Evolutionary conservation across 768 basidiomycete genomes (phyloP), one percentile per base, ranked within the genome.

Genomic region (Agaricus blazei): DNA sequence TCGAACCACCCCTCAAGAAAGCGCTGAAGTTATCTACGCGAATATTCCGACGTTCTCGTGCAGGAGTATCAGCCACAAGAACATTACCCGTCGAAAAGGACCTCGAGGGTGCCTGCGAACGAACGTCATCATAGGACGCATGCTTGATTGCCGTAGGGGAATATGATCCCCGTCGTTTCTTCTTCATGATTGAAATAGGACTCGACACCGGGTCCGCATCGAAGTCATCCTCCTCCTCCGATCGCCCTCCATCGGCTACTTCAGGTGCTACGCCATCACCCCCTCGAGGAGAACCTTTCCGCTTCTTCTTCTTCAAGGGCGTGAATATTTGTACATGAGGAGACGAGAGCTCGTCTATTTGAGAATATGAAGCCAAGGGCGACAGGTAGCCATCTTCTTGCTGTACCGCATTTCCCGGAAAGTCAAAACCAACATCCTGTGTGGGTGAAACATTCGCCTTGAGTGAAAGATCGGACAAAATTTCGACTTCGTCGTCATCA

Each of bases 381-480:
- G 90, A 90, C 51, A 88, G 75, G 68, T 92, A 93, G 14, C 90
- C 90, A 58, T 88, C 88, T 64, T 92, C 90, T 69, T 90, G 90
- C 63, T 76, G 74, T 14, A 89, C 81, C 9, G 61, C 63, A 50
- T 81, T 75, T 45, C 75, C 58, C 29, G 74, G 69, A 7, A 72
- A 70, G 56, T 80, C 71, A n/a, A 61, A 38, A 57, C 76, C 70
- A 23, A 75, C 68, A 54, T 76, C 75, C 28, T 50, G 48, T 24
- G 54, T 56, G 19, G 54, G 71, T 6, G 68, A 71, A 15, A 55
- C 56, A 59, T 68, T 63, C 31, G 61, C 49, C 46, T 63, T 66
- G 23, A 59, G 59, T 23, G 62, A 65, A 53, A 57, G 57, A 0
- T 34, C 41, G 37, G 60, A 59, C 27, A 62, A 12, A 19, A 34